Evolutionary conservation across 768 basidiomycete genomes (phyloP), one percentile per base, ranked within the genome.

Genomic region (Tylopilus cervinicoccineus): DNA sequence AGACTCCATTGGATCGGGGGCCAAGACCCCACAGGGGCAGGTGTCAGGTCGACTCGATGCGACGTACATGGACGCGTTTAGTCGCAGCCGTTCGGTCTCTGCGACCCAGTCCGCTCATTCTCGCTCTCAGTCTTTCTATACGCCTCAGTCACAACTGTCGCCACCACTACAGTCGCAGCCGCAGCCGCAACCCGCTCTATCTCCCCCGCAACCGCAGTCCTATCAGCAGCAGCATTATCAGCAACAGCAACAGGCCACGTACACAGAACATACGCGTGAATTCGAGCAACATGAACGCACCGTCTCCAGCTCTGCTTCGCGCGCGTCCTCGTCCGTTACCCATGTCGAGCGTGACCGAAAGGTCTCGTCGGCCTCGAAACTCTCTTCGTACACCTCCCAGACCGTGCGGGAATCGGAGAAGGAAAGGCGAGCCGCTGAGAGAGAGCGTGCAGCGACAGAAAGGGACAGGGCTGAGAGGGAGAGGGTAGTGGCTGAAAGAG

Each of bases 1-100:
- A 27, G 76, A 72, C 50, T 64, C 68, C 22, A 2, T 59, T n/a
- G 58, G 51, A 1, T 68, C 65, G 10, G 65, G 65, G 1, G 58
- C 56, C 19, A 67, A 39, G 56, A 68, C 65, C 49, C 66, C 66
- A 53, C 56, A 59, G 56, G 64, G 64, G 43, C 28, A 39, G n/a
- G 9, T 29, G 28, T 47, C 47, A n/a, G 47, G 51, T 41, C 63
- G 58, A 59, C 53, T 54, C 52, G 62, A 68, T 44, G 26, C 48
- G 38, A 53, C 52, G 43, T 56, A 58, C 51, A 50, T 67, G 45
- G 70, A 73, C 28, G 48, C 58, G 52, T 53, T 47, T 40, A 65
- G 63, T 53, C 63, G 53, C 50, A 62, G 51, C 53, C 59, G 54
- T 16, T 43, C 60, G 7, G 53, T 63, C 51, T 52, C 63, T 42